Evolutionary conservation across 257 asterid genomes (phyloP), one percentile per base, ranked within the genome.

Genomic region (Eucommia ulmoides): DNA sequence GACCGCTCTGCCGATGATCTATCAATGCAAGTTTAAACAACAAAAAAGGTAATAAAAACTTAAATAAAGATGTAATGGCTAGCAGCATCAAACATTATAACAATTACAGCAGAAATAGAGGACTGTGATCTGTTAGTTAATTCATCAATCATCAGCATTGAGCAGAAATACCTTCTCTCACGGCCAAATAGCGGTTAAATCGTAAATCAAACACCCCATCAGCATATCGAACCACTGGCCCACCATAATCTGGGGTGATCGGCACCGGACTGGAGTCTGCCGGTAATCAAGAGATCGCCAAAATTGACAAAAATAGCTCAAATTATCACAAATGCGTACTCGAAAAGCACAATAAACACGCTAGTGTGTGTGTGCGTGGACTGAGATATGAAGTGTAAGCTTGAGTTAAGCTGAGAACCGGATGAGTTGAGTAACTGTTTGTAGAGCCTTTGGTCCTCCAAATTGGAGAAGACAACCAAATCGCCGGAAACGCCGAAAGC

Each of bases 241-340:
- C 45, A 8, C 1, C 45, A 38, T 38, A 38, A 38, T 38, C 45
- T 38, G 45, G 45, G n/a, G 45, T 38, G 45, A 38, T 38, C 17
- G 45, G n/a, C 3, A 38, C 15, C 3, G 45, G 45, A 38, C 5
- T 38, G 12, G 45, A 38, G n/a, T 38, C 45, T 38, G 45, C 45
- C 45, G n/a, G 14, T 14, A 14, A 38, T 19, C 14, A 38, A 38
- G 12, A 14, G 3, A 38, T 14, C 12, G 12, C 38, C 38, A 29
- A 29, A 29, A 6, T 14, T 6, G 38, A 29, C 10, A 29, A 29
- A 29, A 29, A 0, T 29, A 29, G 38, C 38, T 8, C 38, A 29
- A 14, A 29, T 29, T 29, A 6, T 14, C 7, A 8, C 38, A 29
- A 29, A 29, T n/a, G n/a, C n/a, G n/a, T n/a, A n/a, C n/a, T n/a